Conservation (phyloP, 805 yeast species). For the Metschnikowia cerradonensis region DNA sequence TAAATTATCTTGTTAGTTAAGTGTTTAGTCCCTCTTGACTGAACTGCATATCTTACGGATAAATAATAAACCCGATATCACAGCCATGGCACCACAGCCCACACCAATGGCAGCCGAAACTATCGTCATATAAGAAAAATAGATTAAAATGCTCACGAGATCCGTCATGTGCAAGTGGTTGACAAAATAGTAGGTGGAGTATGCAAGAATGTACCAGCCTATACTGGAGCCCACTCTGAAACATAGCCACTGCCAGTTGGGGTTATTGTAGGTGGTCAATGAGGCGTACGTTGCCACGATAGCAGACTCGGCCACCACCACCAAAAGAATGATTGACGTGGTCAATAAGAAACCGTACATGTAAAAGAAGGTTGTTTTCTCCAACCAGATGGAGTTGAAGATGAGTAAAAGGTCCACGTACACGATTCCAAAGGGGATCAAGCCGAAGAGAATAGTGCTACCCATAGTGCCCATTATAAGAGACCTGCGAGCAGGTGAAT, state of each 20-base stretch:
- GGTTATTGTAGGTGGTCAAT: conserved; percentile 49
- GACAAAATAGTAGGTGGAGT: conserved; percentile 63
- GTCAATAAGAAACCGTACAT: conserved; percentile 73
- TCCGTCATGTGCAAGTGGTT: conserved; percentile 58
- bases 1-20: too few species aligned
- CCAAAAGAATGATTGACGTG: conserved; percentile 53
- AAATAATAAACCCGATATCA: conserved; percentile 62
- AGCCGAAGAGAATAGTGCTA: conserved; percentile 52
- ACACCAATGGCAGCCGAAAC: conserved; percentile 60
- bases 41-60: conserved; percentile 59
- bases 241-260: conserved; percentile 81
- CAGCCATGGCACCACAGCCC: conserved; percentile 73
- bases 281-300: conserved; percentile 65
- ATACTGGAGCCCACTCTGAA: conserved; percentile 66
- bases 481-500: conserved; percentile 14
- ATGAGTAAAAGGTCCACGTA: conserved; percentile 72
- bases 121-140: conserved; percentile 67
- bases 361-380: conserved; percentile 72
- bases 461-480: conserved; percentile 21
- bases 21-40: conserved; percentile 48
- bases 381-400: conserved; percentile 75
- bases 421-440: conserved; percentile 76
- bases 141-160: conserved; percentile 61
- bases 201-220: conserved; percentile 65
- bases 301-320: conserved; percentile 68